Percentiles rank a stretch among this genome's conserved stretches.
These are phyloP conservation scores for Erodium chrysanthum DNA, from an alignment of 441 rosid species.

Conservation along the genomic window DNA sequence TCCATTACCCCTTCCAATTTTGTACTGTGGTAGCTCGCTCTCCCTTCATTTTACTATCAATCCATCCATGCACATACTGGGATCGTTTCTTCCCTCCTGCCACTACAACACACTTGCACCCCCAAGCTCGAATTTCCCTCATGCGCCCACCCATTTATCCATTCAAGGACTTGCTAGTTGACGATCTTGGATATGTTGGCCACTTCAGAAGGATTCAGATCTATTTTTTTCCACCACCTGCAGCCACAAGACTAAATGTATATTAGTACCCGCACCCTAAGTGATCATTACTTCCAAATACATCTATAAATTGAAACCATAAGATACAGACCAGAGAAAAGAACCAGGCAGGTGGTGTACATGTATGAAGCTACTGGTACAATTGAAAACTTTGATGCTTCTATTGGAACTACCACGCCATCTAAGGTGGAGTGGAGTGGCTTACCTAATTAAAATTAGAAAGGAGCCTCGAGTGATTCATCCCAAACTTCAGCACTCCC, in stretches of 20 bases:
- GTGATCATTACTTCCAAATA: not conserved
- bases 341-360: not conserved
- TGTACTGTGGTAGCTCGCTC: no score
- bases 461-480: conserved; percentile 53
- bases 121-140: no score
- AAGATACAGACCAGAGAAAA: not conserved
- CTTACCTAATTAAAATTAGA: conserved; percentile 28
- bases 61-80: no score
- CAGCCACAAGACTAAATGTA: not conserved
- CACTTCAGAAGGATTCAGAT: not conserved
- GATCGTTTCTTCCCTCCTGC: no score
- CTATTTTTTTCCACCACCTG: not conserved
- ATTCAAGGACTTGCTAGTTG: not conserved
- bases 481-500: conserved; percentile 64
- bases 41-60: no score
- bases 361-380: no score
- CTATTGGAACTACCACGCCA: not conserved
- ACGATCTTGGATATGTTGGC: not conserved
- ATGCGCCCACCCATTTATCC: no score
- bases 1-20: no score
- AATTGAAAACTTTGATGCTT: not conserved
- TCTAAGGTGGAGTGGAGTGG: not conserved
- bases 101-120: no score
- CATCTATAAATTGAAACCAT: not conserved
- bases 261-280: not conserved